Percentiles rank a stretch among this genome's conserved stretches.
Evolutionary conservation across 2,329 filamentous ascomycete species (phyloP).

Genomic region (Aspergillus sergii): DNA sequence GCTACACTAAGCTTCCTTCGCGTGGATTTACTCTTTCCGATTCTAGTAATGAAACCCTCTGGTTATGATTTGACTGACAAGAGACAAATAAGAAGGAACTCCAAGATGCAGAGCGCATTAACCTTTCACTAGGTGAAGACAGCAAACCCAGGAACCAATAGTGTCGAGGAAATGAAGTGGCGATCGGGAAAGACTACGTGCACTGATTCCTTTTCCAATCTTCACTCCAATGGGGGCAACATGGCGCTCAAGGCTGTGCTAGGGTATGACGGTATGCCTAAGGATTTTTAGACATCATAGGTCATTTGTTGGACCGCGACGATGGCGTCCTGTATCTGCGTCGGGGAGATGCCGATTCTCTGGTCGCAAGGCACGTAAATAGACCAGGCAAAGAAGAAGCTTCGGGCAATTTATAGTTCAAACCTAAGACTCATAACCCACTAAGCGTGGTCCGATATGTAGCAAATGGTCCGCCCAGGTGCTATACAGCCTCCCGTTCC

Average conservation of each 20-base stretch:
- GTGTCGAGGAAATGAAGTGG: neutral
- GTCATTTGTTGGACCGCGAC: neutral
- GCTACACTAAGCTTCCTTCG: neutral
- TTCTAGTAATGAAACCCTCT: neutral
- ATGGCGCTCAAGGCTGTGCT: neutral
- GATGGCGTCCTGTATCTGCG: neutral
- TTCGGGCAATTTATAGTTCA: neutral
- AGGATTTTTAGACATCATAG: neutral
- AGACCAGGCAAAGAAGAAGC: neutral
- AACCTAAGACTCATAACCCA: neutral
- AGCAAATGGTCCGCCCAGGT: neutral
- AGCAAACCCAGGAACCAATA: neutral
- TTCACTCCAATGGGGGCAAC: neutral
- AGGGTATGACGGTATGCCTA: neutral
- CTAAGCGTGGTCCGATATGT: neutral
- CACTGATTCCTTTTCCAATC: neutral
- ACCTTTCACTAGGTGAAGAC: neutral
- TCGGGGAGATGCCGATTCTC: neutral
- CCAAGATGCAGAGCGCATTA: neutral
- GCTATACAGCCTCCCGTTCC: neutral
- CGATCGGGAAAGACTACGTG: neutral
- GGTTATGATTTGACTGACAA: neutral
- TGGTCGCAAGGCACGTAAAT: neutral
- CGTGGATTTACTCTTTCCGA: neutral
- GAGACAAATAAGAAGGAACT: neutral